These are phyloP conservation scores for Penicillium waksmanii DNA, from an alignment of 495 filamentous ascomycete genomes.

Conservation along the genomic window DNA sequence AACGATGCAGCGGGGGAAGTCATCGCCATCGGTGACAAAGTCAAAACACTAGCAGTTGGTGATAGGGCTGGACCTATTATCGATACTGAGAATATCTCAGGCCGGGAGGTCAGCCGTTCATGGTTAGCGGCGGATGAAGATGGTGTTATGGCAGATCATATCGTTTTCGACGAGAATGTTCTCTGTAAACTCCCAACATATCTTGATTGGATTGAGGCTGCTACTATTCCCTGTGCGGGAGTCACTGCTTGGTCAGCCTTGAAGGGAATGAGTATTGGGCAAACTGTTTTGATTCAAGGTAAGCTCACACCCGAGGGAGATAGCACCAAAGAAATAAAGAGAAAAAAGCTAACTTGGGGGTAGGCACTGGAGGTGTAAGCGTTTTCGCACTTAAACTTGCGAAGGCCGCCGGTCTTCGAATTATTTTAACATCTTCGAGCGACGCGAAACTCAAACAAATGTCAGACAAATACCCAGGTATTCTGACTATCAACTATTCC, in stretches of 20 bases:
- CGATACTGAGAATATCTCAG: constrained; percentile 37
- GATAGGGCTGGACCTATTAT: constrained; percentile 36
- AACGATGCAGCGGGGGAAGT: constrained; percentile 44
- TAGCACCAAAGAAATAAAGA: too few species aligned
- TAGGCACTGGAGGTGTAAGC: constrained; percentile 44
- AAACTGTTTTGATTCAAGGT: constrained; percentile 47
- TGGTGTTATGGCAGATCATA: constrained; percentile 39
- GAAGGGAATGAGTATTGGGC: constrained; percentile 34
- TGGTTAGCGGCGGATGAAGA: constrained; percentile 44
- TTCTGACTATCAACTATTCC: constrained; percentile 41
- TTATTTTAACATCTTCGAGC: constrained; percentile 41
- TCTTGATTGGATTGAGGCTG: constrained; percentile 35
- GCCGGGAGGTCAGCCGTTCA: constrained; percentile 23
- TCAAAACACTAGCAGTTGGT: constrained; percentile 30
- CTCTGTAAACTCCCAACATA: constrained; percentile 34
- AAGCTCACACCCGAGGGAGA: not conserved
- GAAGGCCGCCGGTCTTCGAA: constrained; percentile 31
- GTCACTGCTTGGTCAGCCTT: constrained; percentile 46
- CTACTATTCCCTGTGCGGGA: constrained; percentile 41
- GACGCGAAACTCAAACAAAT: constrained; percentile 38
- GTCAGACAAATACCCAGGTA: constrained; percentile 17
- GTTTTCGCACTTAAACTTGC: constrained; percentile 42
- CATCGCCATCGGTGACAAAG: constrained; percentile 35
- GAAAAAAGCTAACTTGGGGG: not conserved
- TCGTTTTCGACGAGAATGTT: constrained; percentile 37